Percentiles rank a stretch among this genome's conserved stretches.
Conservation (phyloP, 2,329 filamentous ascomycete species). For the Aspergillus tubingensis region DNA sequence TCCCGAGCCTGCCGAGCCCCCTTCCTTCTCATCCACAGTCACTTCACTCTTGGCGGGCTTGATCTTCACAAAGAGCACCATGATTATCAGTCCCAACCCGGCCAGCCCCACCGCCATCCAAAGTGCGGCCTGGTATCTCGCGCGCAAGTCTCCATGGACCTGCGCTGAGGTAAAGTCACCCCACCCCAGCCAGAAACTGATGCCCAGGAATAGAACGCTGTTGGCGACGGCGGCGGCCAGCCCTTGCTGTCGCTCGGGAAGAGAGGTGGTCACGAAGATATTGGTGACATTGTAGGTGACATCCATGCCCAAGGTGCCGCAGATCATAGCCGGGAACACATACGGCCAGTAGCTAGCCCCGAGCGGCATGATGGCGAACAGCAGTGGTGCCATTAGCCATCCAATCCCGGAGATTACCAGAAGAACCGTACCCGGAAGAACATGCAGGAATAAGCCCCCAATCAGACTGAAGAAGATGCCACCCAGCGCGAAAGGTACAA, state of each 20-base stretch:
- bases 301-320: slow-evolving; percentile 72
- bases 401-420: slow-evolving; percentile 63
- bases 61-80: slow-evolving; percentile 57
- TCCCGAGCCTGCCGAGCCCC: too few species aligned
- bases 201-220: slow-evolving; percentile 69
- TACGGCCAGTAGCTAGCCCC: slow-evolving; percentile 69
- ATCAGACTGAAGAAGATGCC: slow-evolving; percentile 65
- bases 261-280: slow-evolving; percentile 73
- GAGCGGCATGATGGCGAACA: slow-evolving; percentile 66
- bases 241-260: slow-evolving; percentile 68
- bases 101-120: slow-evolving; percentile 64
- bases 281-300: slow-evolving; percentile 74
- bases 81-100: slow-evolving; percentile 53
- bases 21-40: slow-evolving; percentile 54
- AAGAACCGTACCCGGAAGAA: slow-evolving; percentile 63
- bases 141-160: slow-evolving; percentile 42
- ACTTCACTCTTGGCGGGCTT: slow-evolving; percentile 58
- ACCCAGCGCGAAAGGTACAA: slow-evolving; percentile 66
- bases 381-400: slow-evolving; percentile 58
- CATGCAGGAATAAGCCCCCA: slow-evolving; percentile 68
- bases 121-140: slow-evolving; percentile 66
- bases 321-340: slow-evolving; percentile 64
- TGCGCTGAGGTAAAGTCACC: slow-evolving; percentile 63
- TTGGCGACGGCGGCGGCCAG: slow-evolving; percentile 72
- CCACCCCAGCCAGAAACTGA: slow-evolving; percentile 71